A percentile compares a stretch with the other conserved stretches of the same genome.
phyloP scores from a whole-genome alignment of 1,284 basidiomycete genomes.

The Malassezia pachydermatis region DNA sequence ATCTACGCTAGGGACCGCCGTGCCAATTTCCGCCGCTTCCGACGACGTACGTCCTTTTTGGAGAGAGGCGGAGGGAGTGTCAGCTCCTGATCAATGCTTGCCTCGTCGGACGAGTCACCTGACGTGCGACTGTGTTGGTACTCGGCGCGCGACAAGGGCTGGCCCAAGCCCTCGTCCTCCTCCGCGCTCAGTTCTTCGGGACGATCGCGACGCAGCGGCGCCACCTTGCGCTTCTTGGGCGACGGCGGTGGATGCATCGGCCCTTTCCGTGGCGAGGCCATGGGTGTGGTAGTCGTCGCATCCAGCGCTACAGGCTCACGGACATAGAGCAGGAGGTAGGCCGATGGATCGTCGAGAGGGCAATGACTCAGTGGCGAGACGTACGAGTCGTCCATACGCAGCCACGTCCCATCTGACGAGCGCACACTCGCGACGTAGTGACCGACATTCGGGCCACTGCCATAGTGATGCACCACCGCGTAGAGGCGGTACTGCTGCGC shows the following conservation, averaged over 20 bases:
- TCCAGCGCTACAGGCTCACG: conserved; percentile 51
- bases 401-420: conserved; percentile 65
- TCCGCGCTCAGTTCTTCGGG: not conserved
- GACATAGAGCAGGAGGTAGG: conserved; percentile 88
- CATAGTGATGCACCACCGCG: conserved; percentile 85
- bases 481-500: conserved; percentile 73
- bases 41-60: conserved; percentile 1
- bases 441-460: conserved; percentile 81
- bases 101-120: conserved; percentile 1
- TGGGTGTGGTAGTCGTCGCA: not conserved
- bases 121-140: not conserved
- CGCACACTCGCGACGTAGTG: conserved; percentile 88
- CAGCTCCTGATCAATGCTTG: not conserved
- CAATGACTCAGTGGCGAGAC: conserved; percentile 51
- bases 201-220: not conserved
- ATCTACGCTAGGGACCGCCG: not conserved
- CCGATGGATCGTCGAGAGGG: conserved; percentile 60
- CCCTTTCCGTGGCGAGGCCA: not conserved
- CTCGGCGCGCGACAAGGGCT: not conserved
- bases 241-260: no score
- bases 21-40: conserved; percentile 13
- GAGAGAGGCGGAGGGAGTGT: not conserved
- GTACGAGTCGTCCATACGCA: conserved; percentile 84
- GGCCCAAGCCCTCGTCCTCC: not conserved
- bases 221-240: conserved; percentile 10